Evolutionary conservation across 2,329 filamentous ascomycete genomes (phyloP).

Genomic region (Trichophyton simii): DNA sequence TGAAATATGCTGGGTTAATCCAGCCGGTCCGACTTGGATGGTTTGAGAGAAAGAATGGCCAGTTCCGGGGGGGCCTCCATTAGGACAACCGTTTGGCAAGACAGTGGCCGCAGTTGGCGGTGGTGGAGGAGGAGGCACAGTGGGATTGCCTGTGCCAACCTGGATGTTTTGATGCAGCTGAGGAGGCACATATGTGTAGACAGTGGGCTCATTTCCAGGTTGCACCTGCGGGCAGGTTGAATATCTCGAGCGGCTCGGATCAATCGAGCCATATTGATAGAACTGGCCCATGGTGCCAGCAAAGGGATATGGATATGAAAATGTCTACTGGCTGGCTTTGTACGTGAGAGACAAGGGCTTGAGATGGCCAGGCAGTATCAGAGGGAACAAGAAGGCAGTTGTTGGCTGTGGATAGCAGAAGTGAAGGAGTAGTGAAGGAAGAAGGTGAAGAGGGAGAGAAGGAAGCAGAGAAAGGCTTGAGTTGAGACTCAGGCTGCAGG

Average conservation of each 20-base stretch:
- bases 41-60: background rate
- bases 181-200: constrained; percentile 12
- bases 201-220: constrained; percentile 7
- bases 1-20: constrained; percentile 10
- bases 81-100: background rate
- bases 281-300: constrained; percentile 8
- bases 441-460: background rate
- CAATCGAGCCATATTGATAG: constrained; percentile 12
- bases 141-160: background rate
- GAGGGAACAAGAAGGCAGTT: background rate
- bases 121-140: background rate
- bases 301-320: background rate
- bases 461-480: background rate
- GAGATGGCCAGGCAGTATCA: background rate
- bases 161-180: constrained; percentile 5
- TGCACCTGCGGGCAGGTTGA: background rate
- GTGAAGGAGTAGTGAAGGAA: background rate
- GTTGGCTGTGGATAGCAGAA: background rate
- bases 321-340: background rate
- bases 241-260: constrained; percentile 8
- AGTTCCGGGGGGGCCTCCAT: background rate
- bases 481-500: background rate
- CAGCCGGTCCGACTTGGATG: constrained; percentile 5
- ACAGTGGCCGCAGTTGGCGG: background rate
- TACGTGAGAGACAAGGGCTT: background rate